Percentiles rank a stretch among this genome's conserved stretches.
phyloP scores from a whole-genome alignment of 371 early-diverging fungal species.

The Enterocytospora artemiae region DNA sequence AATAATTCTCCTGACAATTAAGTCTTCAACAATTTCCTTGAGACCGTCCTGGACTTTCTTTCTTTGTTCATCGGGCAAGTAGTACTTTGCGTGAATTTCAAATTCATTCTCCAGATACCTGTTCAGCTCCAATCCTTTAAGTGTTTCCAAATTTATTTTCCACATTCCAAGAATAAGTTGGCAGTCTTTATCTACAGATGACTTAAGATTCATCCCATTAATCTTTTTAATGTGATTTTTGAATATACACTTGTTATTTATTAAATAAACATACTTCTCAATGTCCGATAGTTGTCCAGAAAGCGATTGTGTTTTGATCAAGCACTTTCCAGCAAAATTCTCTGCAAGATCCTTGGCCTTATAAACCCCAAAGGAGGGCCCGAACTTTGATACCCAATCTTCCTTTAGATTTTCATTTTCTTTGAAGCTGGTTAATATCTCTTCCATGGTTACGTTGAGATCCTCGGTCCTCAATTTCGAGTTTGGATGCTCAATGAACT shows the following conservation, averaged over 20 bases:
- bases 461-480: constrained; percentile 18
- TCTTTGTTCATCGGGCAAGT: constrained; percentile 27
- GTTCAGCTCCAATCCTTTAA: constrained; percentile 11
- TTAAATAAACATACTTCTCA: constrained; percentile 31
- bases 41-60: constrained; percentile 5
- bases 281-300: constrained; percentile 10
- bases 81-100: constrained; percentile 16
- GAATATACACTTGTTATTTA: constrained; percentile 35
- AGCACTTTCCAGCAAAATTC: constrained; percentile 12
- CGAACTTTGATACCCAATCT: constrained; percentile 28
- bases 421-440: constrained; percentile 16
- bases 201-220: constrained; percentile 7
- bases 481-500: constrained; percentile 16
- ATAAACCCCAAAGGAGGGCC: constrained; percentile 26
- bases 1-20: constrained; percentile 14
- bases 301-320: constrained; percentile 18
- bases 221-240: constrained; percentile 9
- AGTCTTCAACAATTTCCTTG: constrained; percentile 13
- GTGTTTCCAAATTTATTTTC: constrained; percentile 25
- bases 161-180: constrained; percentile 21
- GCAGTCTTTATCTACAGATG: constrained; percentile 10
- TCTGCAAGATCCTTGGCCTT: constrained; percentile 4
- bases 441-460: constrained; percentile 3
- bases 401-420: constrained; percentile 12
- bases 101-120: constrained; percentile 28